These are phyloP conservation scores for Populus alba DNA, from an alignment of 345 rosid species.

Conservation along the genomic window DNA sequence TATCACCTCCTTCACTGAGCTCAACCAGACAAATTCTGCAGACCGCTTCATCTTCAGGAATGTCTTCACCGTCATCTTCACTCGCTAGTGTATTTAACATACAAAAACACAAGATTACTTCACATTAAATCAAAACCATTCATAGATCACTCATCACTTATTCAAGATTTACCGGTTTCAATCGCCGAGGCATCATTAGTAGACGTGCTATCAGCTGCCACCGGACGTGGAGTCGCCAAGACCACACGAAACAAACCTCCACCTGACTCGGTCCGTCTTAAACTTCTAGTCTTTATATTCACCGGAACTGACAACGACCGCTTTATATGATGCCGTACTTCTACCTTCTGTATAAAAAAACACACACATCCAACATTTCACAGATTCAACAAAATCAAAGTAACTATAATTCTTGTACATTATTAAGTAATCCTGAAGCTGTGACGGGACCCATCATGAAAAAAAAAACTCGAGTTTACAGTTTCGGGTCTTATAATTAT, in stretches of 20 bases:
- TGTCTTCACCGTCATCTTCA: conserved; percentile 46
- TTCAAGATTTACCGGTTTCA: conserved; percentile 30
- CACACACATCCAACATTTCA: background rate
- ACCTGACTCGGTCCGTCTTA: conserved; percentile 42
- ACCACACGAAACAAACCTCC: conserved; percentile 47
- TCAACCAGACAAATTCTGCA: conserved; percentile 62
- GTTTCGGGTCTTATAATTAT: too few species aligned
- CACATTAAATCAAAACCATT: background rate
- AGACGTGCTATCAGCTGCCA: conserved; percentile 16
- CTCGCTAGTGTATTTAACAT: conserved; percentile 12
- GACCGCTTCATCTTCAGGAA: conserved; percentile 64
- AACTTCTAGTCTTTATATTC: conserved; percentile 40
- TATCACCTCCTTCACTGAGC: conserved; percentile 54
- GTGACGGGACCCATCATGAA: too few species aligned
- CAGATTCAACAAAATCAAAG: background rate
- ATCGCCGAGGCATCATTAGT: conserved; percentile 24
- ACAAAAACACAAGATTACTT: background rate
- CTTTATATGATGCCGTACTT: conserved; percentile 34
- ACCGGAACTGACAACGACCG: conserved; percentile 58
- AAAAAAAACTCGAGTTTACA: too few species aligned
- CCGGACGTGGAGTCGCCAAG: conserved; percentile 36
- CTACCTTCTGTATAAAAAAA: conserved; percentile 28
- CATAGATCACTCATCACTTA: background rate
- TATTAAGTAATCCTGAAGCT: too few species aligned
- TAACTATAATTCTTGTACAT: too few species aligned